Percentiles rank a stretch among this genome's conserved stretches.
Conservation (phyloP, 2,329 filamentous ascomycete species). For the Aspergillus melleus region DNA sequence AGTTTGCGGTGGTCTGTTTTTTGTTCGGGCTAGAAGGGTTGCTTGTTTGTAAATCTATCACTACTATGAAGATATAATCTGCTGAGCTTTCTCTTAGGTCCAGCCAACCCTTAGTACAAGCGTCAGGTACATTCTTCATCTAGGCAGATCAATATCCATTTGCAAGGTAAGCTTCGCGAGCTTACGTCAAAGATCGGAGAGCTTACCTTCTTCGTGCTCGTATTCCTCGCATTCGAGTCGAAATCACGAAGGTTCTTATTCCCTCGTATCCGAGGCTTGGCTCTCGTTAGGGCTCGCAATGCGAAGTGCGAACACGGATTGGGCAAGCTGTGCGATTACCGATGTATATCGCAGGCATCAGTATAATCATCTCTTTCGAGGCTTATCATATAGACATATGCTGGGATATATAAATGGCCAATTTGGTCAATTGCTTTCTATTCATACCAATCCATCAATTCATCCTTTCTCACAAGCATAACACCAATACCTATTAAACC, state of each 20-base stretch:
- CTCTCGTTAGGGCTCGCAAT: background rate
- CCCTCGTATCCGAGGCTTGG: background rate
- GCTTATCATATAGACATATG: background rate
- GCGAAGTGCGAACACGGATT: background rate
- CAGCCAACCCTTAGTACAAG: too few relatives aligned
- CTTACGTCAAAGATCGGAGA: background rate
- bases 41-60: background rate
- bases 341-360: background rate
- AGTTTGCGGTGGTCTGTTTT: background rate
- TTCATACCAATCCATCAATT: background rate
- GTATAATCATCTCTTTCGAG: background rate
- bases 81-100: too few relatives aligned
- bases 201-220: background rate
- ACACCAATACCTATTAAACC: too few relatives aligned
- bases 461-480: background rate
- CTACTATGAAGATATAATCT: too few relatives aligned
- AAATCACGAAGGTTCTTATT: background rate
- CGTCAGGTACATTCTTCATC: too few relatives aligned
- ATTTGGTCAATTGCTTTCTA: too few relatives aligned
- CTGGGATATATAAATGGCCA: background rate
- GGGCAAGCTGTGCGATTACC: background rate
- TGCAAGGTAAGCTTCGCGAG: too few relatives aligned
- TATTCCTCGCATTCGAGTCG: background rate
- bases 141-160: background rate
- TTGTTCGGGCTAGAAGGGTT: background rate